Percentiles rank a stretch among this genome's conserved stretches.
phyloP scores from a whole-genome alignment of 441 rosid genomes.

The Populus hybrid region DNA sequence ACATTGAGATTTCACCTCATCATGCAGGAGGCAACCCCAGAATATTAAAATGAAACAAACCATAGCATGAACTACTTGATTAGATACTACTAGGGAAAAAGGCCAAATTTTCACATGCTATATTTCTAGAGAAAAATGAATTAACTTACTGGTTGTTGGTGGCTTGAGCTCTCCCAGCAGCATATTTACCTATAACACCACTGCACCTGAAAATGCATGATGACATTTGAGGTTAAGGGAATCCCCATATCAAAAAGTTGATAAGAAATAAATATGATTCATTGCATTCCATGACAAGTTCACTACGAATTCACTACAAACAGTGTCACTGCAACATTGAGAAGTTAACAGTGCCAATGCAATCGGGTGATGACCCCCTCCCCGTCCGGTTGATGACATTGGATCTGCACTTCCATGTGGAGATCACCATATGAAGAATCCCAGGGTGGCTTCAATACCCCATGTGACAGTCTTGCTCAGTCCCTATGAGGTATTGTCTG shows the following conservation, averaged over 20 bases:
- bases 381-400: no score
- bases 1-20: conserved; percentile 3
- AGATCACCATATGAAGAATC: background rate
- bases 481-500: background rate
- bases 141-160: conserved; percentile 77
- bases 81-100: background rate
- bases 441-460: background rate
- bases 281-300: background rate
- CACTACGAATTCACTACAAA: background rate
- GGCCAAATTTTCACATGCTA: background rate
- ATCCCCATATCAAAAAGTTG: background rate
- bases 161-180: conserved; percentile 99
- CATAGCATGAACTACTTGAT: background rate
- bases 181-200: conserved; percentile 98
- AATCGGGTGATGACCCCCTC: no score
- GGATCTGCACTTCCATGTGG: background rate
- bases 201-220: conserved; percentile 68
- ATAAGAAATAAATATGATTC: background rate
- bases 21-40: background rate
- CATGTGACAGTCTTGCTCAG: background rate
- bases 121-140: background rate
- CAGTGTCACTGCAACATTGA: background rate
- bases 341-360: no score
- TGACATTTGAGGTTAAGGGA: background rate
- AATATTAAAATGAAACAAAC: background rate